A percentile compares a stretch with the other conserved stretches of the same genome.
These are phyloP conservation scores for Paecilomyces sp. DNA, from an alignment of 2,329 filamentous ascomycete species.

Conservation along the genomic window DNA sequence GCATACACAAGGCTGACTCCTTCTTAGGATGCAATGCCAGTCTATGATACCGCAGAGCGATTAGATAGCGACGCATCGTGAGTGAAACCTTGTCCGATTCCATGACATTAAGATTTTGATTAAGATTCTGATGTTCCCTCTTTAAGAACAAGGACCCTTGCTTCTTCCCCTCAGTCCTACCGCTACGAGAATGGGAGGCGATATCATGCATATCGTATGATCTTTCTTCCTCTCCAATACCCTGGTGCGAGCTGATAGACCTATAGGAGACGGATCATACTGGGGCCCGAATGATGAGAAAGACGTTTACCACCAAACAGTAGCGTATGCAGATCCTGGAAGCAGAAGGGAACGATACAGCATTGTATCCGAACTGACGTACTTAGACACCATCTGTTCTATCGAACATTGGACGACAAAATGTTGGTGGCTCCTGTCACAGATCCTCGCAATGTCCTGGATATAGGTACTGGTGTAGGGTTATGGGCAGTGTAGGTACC, in stretches of 20 bases:
- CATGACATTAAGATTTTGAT: not conserved
- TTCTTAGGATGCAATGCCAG: not conserved
- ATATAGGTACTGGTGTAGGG: constrained; percentile 25
- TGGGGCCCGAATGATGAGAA: constrained; percentile 21
- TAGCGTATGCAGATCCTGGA: constrained; percentile 10
- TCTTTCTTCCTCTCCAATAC: not conserved
- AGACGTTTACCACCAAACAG: constrained; percentile 12
- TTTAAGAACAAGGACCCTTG: constrained; percentile 12
- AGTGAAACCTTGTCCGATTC: not conserved
- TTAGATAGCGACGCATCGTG: not conserved
- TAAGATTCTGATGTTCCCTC: not conserved
- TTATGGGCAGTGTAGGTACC: constrained; percentile 23
- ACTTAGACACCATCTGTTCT: constrained; percentile 18
- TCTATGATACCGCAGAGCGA: not conserved
- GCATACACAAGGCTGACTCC: not conserved
- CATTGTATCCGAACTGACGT: not conserved
- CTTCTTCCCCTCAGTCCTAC: constrained; percentile 19
- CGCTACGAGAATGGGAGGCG: constrained; percentile 26
- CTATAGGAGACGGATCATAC: constrained; percentile 17
- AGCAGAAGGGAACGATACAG: not conserved
- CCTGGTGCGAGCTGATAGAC: not conserved
- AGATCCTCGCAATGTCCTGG: constrained; percentile 19
- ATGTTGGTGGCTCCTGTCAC: constrained; percentile 20
- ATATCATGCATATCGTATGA: constrained; percentile 17
- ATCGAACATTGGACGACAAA: constrained; percentile 16